These are phyloP conservation scores for Friedmanniomyces endolithicus DNA, from an alignment of 495 filamentous ascomycete species.

Conservation along the genomic window DNA sequence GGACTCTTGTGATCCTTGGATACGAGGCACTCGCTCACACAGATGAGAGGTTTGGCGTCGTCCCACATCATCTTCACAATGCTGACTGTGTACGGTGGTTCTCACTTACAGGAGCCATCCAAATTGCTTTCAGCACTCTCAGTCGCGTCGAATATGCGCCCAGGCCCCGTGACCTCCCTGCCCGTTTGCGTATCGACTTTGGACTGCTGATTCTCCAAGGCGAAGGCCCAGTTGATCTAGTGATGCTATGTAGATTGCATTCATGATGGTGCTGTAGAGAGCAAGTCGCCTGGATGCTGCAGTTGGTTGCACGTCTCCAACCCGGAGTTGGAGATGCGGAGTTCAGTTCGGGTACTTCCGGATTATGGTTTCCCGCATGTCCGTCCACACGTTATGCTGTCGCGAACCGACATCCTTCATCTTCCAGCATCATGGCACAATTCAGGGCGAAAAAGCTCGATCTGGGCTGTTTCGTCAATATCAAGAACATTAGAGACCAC, in stretches of 20 bases:
- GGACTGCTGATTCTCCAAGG: background rate
- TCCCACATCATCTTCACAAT: background rate
- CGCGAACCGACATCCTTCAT: background rate
- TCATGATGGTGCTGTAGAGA: no score
- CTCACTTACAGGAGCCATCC: conserved; percentile 4
- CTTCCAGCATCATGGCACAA: conserved; percentile 47
- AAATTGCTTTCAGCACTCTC: background rate
- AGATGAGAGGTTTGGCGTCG: background rate
- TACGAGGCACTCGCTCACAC: background rate
- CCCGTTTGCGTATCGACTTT: background rate
- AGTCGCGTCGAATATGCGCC: background rate
- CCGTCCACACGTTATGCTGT: background rate
- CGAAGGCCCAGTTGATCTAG: no score
- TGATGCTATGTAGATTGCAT: no score
- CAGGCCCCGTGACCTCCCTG: background rate
- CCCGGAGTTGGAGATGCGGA: no score
- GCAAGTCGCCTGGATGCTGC: no score
- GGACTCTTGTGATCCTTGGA: background rate
- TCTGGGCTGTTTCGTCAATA: conserved; percentile 73
- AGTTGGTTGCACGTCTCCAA: no score
- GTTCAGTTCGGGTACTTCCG: background rate
- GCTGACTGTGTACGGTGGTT: background rate
- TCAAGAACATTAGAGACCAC: conserved; percentile 76
- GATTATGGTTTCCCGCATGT: background rate
- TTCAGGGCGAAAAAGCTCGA: conserved; percentile 82